Base-by-base conservation (phyloP, 768 basidiomycete genomes). In the Xerocomellus chrysenteron region DNA sequence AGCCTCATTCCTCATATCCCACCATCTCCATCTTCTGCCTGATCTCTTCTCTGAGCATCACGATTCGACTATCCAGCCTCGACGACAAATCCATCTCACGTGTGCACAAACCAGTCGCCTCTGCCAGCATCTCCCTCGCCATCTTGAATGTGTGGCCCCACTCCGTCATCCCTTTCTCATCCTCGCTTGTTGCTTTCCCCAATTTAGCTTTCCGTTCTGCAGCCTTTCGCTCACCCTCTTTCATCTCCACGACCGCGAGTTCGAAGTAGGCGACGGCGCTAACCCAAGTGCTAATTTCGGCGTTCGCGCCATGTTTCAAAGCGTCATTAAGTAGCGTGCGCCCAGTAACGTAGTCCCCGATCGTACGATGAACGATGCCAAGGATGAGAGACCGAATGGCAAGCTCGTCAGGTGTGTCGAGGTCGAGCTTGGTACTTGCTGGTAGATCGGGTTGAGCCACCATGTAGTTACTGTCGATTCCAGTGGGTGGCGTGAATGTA, bases 41-140 rank as follows among this genome's bases (percentile, higher is more conserved):
- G 62, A 92, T 85, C 80, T 91, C 87, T 65, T 88, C 85, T 59
- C 76, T 77, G 52, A 89, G 68, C 85, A 91, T 84, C 53, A 78
- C 74, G 47, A 90, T 79, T 68, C 89, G 72, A 67, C 81, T 86
- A 55, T 90, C 90, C 55, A 92, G 66, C 67, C 88, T 74, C 54
- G 84, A 84, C 42, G 81, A 81, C 65, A 92, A 56, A 70, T 91
- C 89, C 56, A 78, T 67, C 64, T 78, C 83, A 21, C 80, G 76
- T 41, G 83, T 76, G 37, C 81, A 70, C 28, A 76, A 14, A 14
- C 69, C 65, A 49, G 82, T 67, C 43, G 85, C 84, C 55, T 73
- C 65, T 52, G 85, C 84, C 41, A 91, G 70, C 64, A 78, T 78
- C 55, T 72, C 72, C 47, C 64, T 74, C 14, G 84, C 86, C 6